Percentiles rank a stretch among this genome's conserved stretches.
phyloP scores from a whole-genome alignment of 2,329 filamentous ascomycete species.

The Neofusicoccum umdonicola region DNA sequence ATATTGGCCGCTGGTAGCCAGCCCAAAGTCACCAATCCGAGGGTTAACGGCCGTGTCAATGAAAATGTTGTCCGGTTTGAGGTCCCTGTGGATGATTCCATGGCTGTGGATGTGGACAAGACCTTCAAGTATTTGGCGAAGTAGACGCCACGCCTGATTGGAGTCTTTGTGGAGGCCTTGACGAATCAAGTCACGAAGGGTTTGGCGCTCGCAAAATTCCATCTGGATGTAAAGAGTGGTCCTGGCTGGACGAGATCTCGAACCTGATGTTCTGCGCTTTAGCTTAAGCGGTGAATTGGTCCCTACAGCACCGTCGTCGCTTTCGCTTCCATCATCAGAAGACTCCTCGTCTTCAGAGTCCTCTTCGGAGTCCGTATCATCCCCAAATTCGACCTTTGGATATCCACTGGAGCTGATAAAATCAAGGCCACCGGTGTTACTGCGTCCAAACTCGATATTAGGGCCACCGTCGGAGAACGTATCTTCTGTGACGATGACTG shows the following conservation, averaged over 20 bases:
- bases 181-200: slow-evolving; percentile 81
- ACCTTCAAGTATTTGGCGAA: slow-evolving; percentile 87
- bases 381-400: slow-evolving; percentile 74
- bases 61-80: slow-evolving; percentile 98
- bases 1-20: slow-evolving; percentile 85
- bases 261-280: slow-evolving; percentile 45
- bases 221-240: slow-evolving; percentile 95
- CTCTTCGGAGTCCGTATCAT: slow-evolving; percentile 43
- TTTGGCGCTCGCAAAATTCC: slow-evolving; percentile 96
- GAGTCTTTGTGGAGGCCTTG: slow-evolving; percentile 70
- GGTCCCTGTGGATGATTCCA: slow-evolving; percentile 90
- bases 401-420: slow-evolving; percentile 87
- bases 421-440: slow-evolving; percentile 75
- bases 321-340: slow-evolving; percentile 46
- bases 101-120: slow-evolving; percentile 84
- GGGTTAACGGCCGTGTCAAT: slow-evolving; percentile 88
- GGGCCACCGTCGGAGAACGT: slow-evolving; percentile 21
- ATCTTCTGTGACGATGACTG: slow-evolving; percentile 30
- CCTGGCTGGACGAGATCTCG: slow-evolving; percentile 51
- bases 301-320: slow-evolving; percentile 33
- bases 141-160: slow-evolving; percentile 82
- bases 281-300: slow-evolving; percentile 34
- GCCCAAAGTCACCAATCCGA: slow-evolving; percentile 93
- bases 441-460: slow-evolving; percentile 57
- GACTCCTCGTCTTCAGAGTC: slow-evolving; percentile 35